Evolutionary conservation across 2,329 filamentous ascomycete genomes (phyloP), one percentile per base, ranked within the genome.

Genomic region (Fusarium oligoseptatum): DNA sequence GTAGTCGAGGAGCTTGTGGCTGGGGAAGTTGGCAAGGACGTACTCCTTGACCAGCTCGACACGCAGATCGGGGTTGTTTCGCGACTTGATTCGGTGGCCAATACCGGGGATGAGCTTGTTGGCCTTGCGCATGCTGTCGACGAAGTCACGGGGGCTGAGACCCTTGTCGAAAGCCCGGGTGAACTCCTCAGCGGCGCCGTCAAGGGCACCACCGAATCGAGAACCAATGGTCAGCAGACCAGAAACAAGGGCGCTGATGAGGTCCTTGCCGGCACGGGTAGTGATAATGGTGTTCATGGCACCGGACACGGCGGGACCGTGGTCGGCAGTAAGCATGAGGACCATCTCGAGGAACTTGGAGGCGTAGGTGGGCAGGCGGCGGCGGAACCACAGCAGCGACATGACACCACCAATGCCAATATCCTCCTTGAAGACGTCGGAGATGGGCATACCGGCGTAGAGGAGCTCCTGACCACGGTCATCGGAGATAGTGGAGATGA

Each of bases 271-370:
- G 75, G 97, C 97, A 94, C 97, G 94, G 70, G 97, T 99, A 74
- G 97, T 99, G 85, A 99, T 98, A 85, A 99, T 99, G 84, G 97
- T 99, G 93, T 99, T 99, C 97, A 99, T 99, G 85, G 97, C 97
- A 91, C 97, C 97, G 80, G 97, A 99, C 80, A 99, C 97, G 80
- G 97, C 97, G 64, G 97, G 97, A 87, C 97, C 97, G 92, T 99
- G 97, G 83, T 99, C 97, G 80, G 97, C 97, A 83, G 97, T 99
- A 83, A 99, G 92, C 97, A 99, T 99, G 85, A 99, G 96, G 77
- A 99, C 97, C 97, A 99, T 99, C 90, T 99, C 97, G 79, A 99
- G 88, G 91, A 99, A 99, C 88, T 97, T 97, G 90, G 95, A 97
- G 82, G 97, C 97, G 84, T 98, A 98, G 82, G 93, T 89, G 75